Evolutionary conservation across 495 filamentous ascomycete species (phyloP), one percentile per base, ranked within the genome.

Genomic region (Aspergillus homomorphus): DNA sequence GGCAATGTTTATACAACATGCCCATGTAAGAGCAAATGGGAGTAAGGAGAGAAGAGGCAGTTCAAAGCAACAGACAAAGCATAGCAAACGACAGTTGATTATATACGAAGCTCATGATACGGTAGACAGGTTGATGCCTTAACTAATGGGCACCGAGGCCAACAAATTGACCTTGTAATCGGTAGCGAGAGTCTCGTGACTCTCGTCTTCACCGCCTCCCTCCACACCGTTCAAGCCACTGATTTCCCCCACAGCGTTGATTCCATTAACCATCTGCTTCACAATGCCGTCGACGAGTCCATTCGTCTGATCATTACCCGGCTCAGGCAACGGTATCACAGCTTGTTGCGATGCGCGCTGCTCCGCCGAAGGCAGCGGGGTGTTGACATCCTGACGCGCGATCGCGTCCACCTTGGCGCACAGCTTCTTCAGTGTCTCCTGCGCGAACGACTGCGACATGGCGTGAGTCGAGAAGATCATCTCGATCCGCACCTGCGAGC

Each of bases 381-480:
- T 38, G 4, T 56, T 21, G 7, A 55, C 53, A 49, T 66, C 61
- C 41, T 22, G 12, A 3, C 57, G 60, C 18, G 57, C 45, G 5
- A 65, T 51, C 43, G 62, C 38, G 26, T 54, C 57, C 15, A 62
- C 45, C 55, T 50, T 51, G 12, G 28, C 28, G 23, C 41, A 44
- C 6, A 62, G 44, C 21, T 38, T 38, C 28, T 50, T 45, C 54
- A 62, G n/a, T 21, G 46, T 53, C 18, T 18, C 28, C 19, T 59
- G 33, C 12, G 61, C 61, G 14, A 59, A 59, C 4, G 48, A 43
- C 8, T 24, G 38, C 16, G 56, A 46, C 38, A 63, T 55, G 23
- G 57, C 44, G 22, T 58, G 56, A 18, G 14, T 56, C 45, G 60
- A 58, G 26, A 56, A 59, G 33, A 63, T 59, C 56, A 63, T 59